Conservation (phyloP, 139 green algal genomes). For the Tetradesmus lagerheimii region DNA sequence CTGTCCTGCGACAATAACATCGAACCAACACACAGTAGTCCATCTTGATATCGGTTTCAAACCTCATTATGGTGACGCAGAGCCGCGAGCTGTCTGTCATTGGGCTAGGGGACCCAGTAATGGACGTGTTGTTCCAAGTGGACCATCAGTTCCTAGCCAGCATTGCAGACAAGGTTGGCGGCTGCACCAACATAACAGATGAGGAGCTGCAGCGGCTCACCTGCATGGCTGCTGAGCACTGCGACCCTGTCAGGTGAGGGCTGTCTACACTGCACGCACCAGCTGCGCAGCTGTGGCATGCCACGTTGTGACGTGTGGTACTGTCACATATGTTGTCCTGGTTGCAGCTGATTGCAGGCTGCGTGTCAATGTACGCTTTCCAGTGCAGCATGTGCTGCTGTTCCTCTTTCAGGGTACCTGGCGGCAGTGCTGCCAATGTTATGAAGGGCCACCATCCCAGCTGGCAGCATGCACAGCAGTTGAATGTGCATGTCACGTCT, state of each 20-base stretch:
- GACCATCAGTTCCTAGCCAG: constrained; percentile 52
- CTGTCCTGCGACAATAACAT: too few relatives aligned
- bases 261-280: constrained; percentile 26
- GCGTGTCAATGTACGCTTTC: too few relatives aligned
- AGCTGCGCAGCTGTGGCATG: neutral
- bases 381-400: too few relatives aligned
- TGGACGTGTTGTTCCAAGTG: constrained; percentile 68
- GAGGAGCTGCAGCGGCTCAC: constrained; percentile 47
- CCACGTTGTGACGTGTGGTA: too few relatives aligned
- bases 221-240: neutral
- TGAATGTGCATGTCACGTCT: constrained; percentile 15
- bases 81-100: constrained; percentile 35
- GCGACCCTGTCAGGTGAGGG: constrained; percentile 27
- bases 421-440: constrained; percentile 89
- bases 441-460: constrained; percentile 62
- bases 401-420: constrained; percentile 56
- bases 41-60: neutral
- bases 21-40: too few relatives aligned
- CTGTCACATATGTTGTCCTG: too few relatives aligned
- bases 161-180: constrained; percentile 58
- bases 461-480: constrained; percentile 16
- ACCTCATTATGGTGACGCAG: neutral
- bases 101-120: constrained; percentile 63
- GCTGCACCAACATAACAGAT: constrained; percentile 57
- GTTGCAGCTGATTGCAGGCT: too few relatives aligned